These are phyloP conservation scores for Wickerhamia fluorescens DNA, from an alignment of 805 yeast genomes.

Conservation along the genomic window DNA sequence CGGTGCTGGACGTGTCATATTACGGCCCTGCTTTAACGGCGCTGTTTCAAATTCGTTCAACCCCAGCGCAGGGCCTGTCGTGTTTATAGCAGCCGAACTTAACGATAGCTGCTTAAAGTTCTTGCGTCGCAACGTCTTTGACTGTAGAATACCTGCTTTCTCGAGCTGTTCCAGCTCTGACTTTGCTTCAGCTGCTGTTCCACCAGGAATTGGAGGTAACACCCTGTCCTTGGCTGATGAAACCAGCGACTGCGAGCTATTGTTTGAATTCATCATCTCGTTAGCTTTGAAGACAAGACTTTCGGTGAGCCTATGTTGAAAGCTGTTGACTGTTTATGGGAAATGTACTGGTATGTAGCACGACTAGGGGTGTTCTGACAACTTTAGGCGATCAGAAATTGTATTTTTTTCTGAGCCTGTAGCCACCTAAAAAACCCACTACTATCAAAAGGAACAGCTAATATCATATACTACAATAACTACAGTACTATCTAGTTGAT, in stretches of 20 bases:
- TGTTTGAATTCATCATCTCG: constrained; percentile 11
- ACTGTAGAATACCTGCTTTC: constrained; percentile 20
- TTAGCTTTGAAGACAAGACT: no score
- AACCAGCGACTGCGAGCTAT: constrained; percentile 15
- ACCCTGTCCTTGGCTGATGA: constrained; percentile 26
- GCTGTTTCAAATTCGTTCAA: background rate
- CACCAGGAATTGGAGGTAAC: constrained; percentile 32
- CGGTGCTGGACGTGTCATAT: background rate
- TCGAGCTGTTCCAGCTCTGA: background rate
- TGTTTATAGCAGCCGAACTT: constrained; percentile 8
- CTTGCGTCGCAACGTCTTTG: constrained; percentile 33
- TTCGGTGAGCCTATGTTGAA: no score
- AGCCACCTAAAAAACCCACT: no score
- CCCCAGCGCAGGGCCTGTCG: background rate
- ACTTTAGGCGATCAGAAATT: no score
- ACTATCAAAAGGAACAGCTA: no score
- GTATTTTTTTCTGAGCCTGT: no score
- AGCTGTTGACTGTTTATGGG: no score
- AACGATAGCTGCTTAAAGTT: constrained; percentile 32
- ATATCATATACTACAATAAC: no score
- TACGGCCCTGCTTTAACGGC: no score
- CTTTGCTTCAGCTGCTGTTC: background rate
- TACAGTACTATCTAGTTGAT: no score
- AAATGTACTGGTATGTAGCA: no score
- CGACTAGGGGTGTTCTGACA: no score